Base-by-base conservation (phyloP, 371 early-diverging fungal species). In the Syncephalastrum monosporum region DNA sequence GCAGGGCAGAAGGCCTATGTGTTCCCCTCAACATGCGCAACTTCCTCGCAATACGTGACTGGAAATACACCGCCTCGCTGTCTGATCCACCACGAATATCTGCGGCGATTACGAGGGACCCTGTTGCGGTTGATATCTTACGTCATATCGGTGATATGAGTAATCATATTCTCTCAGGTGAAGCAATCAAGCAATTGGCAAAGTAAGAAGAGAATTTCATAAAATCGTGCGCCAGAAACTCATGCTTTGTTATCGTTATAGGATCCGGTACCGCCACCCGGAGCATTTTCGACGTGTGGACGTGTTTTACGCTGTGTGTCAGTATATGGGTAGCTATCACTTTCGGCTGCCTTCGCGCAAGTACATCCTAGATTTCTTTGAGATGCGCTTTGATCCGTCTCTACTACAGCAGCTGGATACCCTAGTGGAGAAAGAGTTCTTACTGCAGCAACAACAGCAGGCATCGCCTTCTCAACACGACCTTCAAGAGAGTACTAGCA, bases 91-190 rank as follows among this genome's bases (percentile, higher is more conserved):
- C 84, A n/a, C 66, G 64, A 10, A 52, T 81, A 42, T 71, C 82
- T n/a, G 50, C 63, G 16, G 63, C 62, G 16, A 72, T 65, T 29
- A 75, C 75, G 25, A 61, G 64, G 0, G 77, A 89, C 59, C 55
- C 69, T 13, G 69, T 83, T 13, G 86, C 85, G 58, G 63, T 76
- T 46, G 91, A 90, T 60, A 84, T 93, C 25, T 62, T 94, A 13
- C 82, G 81, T 59, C 74, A 84, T 38, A 82, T 91, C 52, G 91
- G 92, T 41, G 91, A 91, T 59, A 78, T 95, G 70, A 86, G 88
- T 53, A 95, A 93, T 61, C 91, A 93, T 57, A 90, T 95, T 47
- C 70, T 92, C n/a, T 87, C 92, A 1, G 89, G 84, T 58, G 86
- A 87, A 13, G 90, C 91, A 1, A 88, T 89, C 16, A 87, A 86